Base-by-base conservation (phyloP, 371 early-diverging fungal species). In the Mucor plumbeus region DNA sequence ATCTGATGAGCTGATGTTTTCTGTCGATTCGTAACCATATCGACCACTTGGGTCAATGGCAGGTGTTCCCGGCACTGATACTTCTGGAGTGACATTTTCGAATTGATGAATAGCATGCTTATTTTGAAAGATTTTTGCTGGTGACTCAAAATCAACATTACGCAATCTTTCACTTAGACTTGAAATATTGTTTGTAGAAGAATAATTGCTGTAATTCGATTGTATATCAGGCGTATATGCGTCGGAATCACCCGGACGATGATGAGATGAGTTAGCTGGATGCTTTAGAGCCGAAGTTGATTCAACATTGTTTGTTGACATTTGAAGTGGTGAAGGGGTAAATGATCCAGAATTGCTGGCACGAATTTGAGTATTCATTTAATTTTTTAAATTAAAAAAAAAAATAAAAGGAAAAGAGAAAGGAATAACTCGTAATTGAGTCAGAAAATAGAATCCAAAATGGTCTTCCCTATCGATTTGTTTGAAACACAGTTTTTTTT, bases 101-200 rank as follows among this genome's bases (percentile, higher is more conserved):
- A 77, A 80, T 35, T 75, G 70, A 36, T 79, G 76, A 21, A 58
- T 47, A n/a, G 72, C 66, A 36, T 64, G 64, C 19, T 74, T 71
- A 47, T 67, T 67, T 59, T 76, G 77, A 61, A 77, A 66, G 34
- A 78, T 71, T 41, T 81, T 81, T 26, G 78, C 76, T 47, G 81
- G 81, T 26, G 78, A 61, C 33, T 74, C 60, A 40, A 78, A 81
- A 61, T 81, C 75, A 38, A 74, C 72, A 13, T 69, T 31, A 5
- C 70, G 61, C 38, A 80, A 44, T 48, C 59, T 66, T 21, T 74
- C 72, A 14, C 44, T 44, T 44, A 44, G 44, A 11, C 17, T 44
- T 7, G n/a, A 33, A 6, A 55, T 55, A 15, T 38, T 21, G 54
- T 47, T 53, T 8, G 54, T 13, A 36, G 53, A 53, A 15, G 63